phyloP scores from a whole-genome alignment of 169 alveolate genomes.

The Plasmodium ovale region DNA sequence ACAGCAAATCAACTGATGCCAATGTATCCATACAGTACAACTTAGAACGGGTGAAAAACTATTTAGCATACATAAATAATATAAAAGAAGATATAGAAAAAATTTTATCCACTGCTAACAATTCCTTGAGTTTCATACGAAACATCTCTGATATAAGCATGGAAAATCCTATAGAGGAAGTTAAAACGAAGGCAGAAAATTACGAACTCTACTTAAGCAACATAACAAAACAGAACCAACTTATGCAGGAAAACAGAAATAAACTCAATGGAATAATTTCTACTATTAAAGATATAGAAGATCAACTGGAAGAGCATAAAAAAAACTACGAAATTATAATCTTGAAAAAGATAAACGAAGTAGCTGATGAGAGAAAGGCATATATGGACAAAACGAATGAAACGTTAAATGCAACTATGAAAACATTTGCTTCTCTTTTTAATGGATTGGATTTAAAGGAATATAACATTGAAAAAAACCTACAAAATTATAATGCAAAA shows the following conservation, averaged over 20 bases:
- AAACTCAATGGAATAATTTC: neutral
- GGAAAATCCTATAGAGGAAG: neutral
- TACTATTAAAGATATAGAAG: conserved; percentile 8
- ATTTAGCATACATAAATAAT: no score
- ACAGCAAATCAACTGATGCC: neutral
- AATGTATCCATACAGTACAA: neutral
- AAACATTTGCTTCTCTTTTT: neutral
- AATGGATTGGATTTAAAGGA: neutral
- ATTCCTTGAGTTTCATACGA: no score
- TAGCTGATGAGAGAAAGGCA: neutral
- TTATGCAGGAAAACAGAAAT: neutral
- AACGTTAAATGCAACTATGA: neutral
- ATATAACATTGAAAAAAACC: neutral
- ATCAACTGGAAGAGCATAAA: neutral
- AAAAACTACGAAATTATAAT: conserved; percentile 7
- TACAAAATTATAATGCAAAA: neutral
- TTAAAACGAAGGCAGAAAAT: neutral
- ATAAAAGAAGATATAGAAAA: neutral
- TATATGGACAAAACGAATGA: conserved; percentile 4
- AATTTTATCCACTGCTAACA: neutral
- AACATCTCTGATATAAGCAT: no score
- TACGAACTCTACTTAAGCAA: neutral
- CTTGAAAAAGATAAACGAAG: neutral
- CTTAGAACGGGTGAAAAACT: no score
- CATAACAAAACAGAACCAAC: neutral